These are phyloP conservation scores for Peniophora sp. DNA, from an alignment of 1,284 basidiomycete species.

Conservation along the genomic window DNA sequence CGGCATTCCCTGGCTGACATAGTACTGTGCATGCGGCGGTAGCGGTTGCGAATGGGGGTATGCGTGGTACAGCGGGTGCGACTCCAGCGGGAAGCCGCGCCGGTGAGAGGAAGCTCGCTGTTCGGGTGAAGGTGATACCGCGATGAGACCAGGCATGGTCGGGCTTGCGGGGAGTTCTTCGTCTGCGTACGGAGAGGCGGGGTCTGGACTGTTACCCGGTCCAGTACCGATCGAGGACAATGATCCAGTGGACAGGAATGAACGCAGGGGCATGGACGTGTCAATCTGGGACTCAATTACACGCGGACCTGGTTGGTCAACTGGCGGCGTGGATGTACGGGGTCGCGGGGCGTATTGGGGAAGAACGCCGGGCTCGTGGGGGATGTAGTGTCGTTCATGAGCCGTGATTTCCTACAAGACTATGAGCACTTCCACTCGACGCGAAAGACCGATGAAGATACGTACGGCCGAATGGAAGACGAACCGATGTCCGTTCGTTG, in stretches of 20 bases:
- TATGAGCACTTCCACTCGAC: too few species aligned
- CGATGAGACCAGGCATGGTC: not conserved
- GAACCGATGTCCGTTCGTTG: constrained; percentile 80
- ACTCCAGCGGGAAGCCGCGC: constrained; percentile 3
- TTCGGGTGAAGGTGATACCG: constrained; percentile 11
- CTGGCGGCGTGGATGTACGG: constrained; percentile 41
- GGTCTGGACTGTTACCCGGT: too few species aligned
- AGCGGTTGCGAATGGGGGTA: not conserved
- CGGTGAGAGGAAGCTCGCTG: constrained; percentile 14
- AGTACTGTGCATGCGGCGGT: too few species aligned
- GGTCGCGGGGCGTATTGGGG: constrained; percentile 19
- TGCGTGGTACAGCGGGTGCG: not conserved
- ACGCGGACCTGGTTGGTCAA: constrained; percentile 56
- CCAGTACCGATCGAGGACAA: constrained; percentile 10
- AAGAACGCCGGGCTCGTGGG: constrained; percentile 62
- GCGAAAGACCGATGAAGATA: too few species aligned
- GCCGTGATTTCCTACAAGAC: constrained; percentile 46
- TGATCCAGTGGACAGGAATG: constrained; percentile 11
- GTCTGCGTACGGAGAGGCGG: too few species aligned
- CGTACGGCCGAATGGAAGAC: constrained; percentile 67
- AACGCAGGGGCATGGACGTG: constrained; percentile 14
- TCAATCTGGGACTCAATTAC: constrained; percentile 12
- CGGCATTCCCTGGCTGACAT: too few species aligned
- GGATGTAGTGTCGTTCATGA: constrained; percentile 63
- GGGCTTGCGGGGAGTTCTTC: too few species aligned